Conservation (phyloP, 2,329 filamentous ascomycete species). For the Arthroderma sp. region DNA sequence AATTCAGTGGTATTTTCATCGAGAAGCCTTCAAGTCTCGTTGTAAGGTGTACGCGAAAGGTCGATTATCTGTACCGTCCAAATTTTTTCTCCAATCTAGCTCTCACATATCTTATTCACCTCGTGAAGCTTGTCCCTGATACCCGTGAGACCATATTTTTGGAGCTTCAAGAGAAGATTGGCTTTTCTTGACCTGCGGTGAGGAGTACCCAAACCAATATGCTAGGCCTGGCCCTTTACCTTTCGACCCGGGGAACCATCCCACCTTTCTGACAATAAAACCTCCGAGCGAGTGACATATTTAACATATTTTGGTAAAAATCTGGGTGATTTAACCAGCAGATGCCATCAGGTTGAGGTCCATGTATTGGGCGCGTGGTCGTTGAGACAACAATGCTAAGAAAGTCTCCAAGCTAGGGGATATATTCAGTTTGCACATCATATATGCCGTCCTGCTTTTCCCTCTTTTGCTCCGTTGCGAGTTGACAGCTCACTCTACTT, state of each 20-base stretch:
- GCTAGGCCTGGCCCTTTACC: slow-evolving; percentile 23
- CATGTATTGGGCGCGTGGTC: slow-evolving; percentile 28
- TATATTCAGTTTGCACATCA: too few relatives aligned
- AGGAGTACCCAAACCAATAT: slow-evolving; percentile 24
- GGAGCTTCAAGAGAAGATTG: slow-evolving; percentile 12
- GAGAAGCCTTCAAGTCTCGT: too few relatives aligned
- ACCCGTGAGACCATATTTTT: slow-evolving; percentile 17
- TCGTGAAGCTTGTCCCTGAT: too few relatives aligned
- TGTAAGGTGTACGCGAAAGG: too few relatives aligned
- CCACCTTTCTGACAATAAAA: slow-evolving; percentile 28
- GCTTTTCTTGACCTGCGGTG: slow-evolving; percentile 25
- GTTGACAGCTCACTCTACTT: too few relatives aligned
- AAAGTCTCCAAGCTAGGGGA: neutral
- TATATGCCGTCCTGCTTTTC: too few relatives aligned
- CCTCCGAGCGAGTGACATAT: slow-evolving; percentile 31
- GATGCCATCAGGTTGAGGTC: slow-evolving; percentile 18
- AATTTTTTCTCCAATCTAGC: too few relatives aligned
- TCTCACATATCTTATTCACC: too few relatives aligned
- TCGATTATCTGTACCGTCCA: too few relatives aligned
- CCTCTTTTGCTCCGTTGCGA: too few relatives aligned
- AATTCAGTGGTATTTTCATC: too few relatives aligned
- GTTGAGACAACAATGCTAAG: slow-evolving; percentile 27
- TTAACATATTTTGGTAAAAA: slow-evolving; percentile 20
- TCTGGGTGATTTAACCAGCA: slow-evolving; percentile 26
- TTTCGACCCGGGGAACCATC: neutral